Conservation (phyloP, 176 grass and related monocot genomes). For the Musa schizocarpa region DNA sequence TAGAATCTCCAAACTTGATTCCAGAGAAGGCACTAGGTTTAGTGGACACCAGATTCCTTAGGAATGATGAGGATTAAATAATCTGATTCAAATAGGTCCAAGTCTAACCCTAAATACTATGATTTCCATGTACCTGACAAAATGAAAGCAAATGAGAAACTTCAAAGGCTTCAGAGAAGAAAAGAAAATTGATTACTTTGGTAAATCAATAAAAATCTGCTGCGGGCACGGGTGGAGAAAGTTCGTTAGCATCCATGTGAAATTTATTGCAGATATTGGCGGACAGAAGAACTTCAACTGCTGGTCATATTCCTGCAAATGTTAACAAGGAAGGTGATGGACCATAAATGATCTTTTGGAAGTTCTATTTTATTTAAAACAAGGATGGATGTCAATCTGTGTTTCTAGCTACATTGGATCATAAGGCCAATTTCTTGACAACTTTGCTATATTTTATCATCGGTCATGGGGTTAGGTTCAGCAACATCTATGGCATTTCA, state of each 20-base stretch:
- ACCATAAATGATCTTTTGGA: too few species aligned
- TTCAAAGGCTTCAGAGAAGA: background rate
- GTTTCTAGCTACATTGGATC: too few species aligned
- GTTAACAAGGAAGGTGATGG: constrained; percentile 48
- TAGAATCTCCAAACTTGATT: too few species aligned
- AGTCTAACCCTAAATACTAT: background rate
- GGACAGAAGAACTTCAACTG: constrained; percentile 36
- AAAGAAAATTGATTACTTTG: constrained; percentile 9
- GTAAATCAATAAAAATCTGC: background rate
- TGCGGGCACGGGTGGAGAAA: background rate
- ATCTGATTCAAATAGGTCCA: background rate
- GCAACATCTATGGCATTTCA: too few species aligned
- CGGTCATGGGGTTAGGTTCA: too few species aligned
- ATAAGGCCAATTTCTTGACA: too few species aligned
- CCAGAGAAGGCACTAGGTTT: too few species aligned
- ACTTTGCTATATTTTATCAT: too few species aligned
- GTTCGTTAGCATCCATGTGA: background rate
- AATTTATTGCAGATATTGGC: constrained; percentile 48
- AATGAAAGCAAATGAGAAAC: background rate
- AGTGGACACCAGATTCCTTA: too few species aligned
- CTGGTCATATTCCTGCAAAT: constrained; percentile 34
- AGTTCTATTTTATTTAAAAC: too few species aligned
- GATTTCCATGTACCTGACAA: background rate
- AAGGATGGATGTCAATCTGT: too few species aligned
- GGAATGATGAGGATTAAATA: background rate